Percentiles rank a stretch among this genome's conserved stretches.
Conservation (phyloP, 1,139 yeast species). For the Lodderomyces pseudojiufengensis region DNA sequence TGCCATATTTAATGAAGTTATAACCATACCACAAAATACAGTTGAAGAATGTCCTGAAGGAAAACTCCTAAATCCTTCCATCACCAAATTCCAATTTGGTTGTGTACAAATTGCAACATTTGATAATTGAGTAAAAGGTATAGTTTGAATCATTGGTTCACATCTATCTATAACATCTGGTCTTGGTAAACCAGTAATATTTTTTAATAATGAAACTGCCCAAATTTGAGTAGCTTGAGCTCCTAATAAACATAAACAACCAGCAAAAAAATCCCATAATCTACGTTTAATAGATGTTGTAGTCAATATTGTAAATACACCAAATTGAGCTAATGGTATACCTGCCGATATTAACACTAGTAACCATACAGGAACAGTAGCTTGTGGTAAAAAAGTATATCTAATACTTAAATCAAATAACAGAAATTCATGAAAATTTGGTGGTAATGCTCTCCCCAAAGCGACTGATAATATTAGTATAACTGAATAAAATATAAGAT, state of each 20-base stretch:
- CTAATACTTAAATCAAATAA: constrained; percentile 27
- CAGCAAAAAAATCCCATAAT: constrained; percentile 42
- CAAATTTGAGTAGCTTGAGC: constrained; percentile 38
- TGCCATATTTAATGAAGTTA: constrained; percentile 34
- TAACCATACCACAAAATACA: constrained; percentile 41
- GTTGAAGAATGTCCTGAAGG: constrained; percentile 54
- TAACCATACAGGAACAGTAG: constrained; percentile 29
- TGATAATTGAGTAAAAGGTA: constrained; percentile 18
- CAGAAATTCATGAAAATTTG: constrained; percentile 42
- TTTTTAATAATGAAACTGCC: constrained; percentile 42
- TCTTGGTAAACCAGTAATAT: constrained; percentile 42
- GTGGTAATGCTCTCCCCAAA: constrained; percentile 33
- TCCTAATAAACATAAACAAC: constrained; percentile 35
- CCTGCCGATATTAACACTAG: constrained; percentile 27
- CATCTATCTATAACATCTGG: constrained; percentile 48
- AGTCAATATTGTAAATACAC: constrained; percentile 20
- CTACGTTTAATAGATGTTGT: constrained; percentile 21
- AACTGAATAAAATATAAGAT: constrained; percentile 29
- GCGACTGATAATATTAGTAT: constrained; percentile 22
- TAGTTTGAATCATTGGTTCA: constrained; percentile 22
- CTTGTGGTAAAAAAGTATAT: constrained; percentile 34
- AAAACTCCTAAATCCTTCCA: constrained; percentile 49
- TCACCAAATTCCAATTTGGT: constrained; percentile 22
- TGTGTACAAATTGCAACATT: constrained; percentile 36
- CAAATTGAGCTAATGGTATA: constrained; percentile 31